A percentile compares a stretch with the other conserved stretches of the same genome.
Conservation (phyloP, 2,329 filamentous ascomycete species). For the Penicillium sp. region DNA sequence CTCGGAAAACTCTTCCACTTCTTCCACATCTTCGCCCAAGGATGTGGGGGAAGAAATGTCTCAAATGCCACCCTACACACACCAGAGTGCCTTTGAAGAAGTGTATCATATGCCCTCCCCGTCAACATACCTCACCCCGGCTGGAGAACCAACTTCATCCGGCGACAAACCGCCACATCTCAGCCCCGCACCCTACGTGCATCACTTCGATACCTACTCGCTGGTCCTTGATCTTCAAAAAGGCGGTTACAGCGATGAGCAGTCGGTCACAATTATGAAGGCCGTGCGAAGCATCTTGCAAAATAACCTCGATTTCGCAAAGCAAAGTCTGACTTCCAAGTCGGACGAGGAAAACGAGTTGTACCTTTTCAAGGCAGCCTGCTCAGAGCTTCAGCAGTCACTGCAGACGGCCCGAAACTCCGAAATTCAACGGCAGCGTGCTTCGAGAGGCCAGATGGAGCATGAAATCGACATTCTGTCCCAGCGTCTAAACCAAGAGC, state of each 20-base stretch:
- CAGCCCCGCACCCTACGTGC: conserved; percentile 77
- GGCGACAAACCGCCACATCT: conserved; percentile 63
- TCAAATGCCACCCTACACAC: conserved; percentile 20
- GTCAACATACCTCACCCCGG: conserved; percentile 37
- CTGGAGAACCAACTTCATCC: conserved; percentile 25
- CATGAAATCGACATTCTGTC: conserved; percentile 93
- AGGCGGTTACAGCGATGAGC: conserved; percentile 72
- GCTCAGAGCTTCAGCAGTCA: conserved; percentile 87
- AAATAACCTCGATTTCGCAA: conserved; percentile 79
- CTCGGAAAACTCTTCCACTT: conserved; percentile 10
- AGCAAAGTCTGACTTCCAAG: conserved; percentile 81
- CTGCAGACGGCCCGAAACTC: conserved; percentile 76
- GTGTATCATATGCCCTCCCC: conserved; percentile 49
- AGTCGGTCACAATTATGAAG: conserved; percentile 90
- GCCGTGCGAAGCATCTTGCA: conserved; percentile 77
- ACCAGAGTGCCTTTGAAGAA: conserved; percentile 38
- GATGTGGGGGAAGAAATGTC: conserved; percentile 19
- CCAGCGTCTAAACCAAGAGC: conserved; percentile 83
- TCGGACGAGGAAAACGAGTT: conserved; percentile 92
- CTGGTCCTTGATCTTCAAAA: conserved; percentile 78
- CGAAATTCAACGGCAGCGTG: conserved; percentile 78
- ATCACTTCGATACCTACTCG: conserved; percentile 95
- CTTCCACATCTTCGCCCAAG: conserved; percentile 13
- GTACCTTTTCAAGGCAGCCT: conserved; percentile 92
- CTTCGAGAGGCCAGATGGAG: conserved; percentile 82